Percentiles rank a stretch among this genome's conserved stretches.
These are phyloP conservation scores for Mortierella antarctica DNA, from an alignment of 192 early-diverging fungal genomes.

Conservation along the genomic window DNA sequence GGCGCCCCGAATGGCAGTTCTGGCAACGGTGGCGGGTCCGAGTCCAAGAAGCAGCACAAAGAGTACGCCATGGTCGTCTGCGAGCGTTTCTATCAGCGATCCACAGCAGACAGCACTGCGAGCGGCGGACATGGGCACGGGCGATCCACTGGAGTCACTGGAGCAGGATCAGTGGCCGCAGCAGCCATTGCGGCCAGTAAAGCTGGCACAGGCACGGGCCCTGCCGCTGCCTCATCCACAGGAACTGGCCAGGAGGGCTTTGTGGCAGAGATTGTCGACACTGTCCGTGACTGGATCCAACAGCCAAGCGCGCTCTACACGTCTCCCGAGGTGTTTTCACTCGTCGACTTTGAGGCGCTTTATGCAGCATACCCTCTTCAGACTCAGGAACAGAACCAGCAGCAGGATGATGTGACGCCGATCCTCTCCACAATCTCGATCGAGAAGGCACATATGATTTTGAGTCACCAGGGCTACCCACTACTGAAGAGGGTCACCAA, in stretches of 20 bases:
- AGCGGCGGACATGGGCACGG: slow-evolving; percentile 12
- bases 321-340: slow-evolving; percentile 60
- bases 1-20: slow-evolving; percentile 5
- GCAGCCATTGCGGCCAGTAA: slow-evolving; percentile 47
- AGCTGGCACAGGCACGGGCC: slow-evolving; percentile 31
- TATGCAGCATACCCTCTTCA: slow-evolving; percentile 48
- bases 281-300: slow-evolving; percentile 56
- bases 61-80: slow-evolving; percentile 51
- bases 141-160: slow-evolving; percentile 17
- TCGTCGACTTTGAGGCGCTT: slow-evolving; percentile 61
- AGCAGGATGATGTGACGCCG: slow-evolving; percentile 57
- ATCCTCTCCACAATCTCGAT: slow-evolving; percentile 76
- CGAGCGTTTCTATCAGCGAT: slow-evolving; percentile 49
- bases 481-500: slow-evolving; percentile 77
- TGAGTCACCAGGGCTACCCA: slow-evolving; percentile 71
- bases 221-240: slow-evolving; percentile 11
- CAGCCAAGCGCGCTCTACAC: slow-evolving; percentile 57
- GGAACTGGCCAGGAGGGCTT: slow-evolving; percentile 33
- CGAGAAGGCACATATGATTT: slow-evolving; percentile 69
- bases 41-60: slow-evolving; percentile 45
- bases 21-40: no score
- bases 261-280: slow-evolving; percentile 48
- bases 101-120: slow-evolving; percentile 31
- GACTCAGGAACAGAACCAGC: slow-evolving; percentile 70
- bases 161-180: slow-evolving; percentile 42